phyloP scores from a whole-genome alignment of 192 early-diverging fungal genomes.

The Thamnidium elegans region DNA sequence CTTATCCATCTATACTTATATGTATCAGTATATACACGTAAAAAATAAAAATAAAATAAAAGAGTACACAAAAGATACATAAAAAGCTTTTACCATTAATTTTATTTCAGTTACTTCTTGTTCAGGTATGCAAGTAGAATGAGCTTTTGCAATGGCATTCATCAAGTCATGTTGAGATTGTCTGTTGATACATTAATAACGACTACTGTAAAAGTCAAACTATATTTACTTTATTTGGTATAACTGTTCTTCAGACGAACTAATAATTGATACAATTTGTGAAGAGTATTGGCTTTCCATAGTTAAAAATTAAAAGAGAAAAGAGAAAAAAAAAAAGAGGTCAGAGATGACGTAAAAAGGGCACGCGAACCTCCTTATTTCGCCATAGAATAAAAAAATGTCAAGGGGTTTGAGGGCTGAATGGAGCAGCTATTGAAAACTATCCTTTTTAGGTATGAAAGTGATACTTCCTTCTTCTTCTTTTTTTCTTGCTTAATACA shows the following conservation, averaged over 20 bases:
- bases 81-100: conserved; percentile 13
- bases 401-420: too few relatives aligned
- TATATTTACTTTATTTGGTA: conserved; percentile 1
- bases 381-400: too few relatives aligned
- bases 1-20: conserved; percentile 14
- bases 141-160: background rate
- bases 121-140: background rate
- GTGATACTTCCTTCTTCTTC: too few relatives aligned
- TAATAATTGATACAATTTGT: conserved; percentile 2
- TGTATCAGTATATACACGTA: background rate
- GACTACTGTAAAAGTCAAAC: background rate
- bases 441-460: too few relatives aligned
- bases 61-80: too few relatives aligned
- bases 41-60: background rate
- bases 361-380: too few relatives aligned
- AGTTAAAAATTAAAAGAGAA: background rate
- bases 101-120: conserved; percentile 7
- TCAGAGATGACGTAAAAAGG: too few relatives aligned
- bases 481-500: too few relatives aligned
- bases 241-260: conserved; percentile 2
- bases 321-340: background rate
- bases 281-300: background rate
- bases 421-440: too few relatives aligned
- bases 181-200: background rate
- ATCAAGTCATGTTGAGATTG: conserved; percentile 3